These are phyloP conservation scores for Monosporozyma aquatica DNA, from an alignment of 805 yeast species.

Conservation along the genomic window DNA sequence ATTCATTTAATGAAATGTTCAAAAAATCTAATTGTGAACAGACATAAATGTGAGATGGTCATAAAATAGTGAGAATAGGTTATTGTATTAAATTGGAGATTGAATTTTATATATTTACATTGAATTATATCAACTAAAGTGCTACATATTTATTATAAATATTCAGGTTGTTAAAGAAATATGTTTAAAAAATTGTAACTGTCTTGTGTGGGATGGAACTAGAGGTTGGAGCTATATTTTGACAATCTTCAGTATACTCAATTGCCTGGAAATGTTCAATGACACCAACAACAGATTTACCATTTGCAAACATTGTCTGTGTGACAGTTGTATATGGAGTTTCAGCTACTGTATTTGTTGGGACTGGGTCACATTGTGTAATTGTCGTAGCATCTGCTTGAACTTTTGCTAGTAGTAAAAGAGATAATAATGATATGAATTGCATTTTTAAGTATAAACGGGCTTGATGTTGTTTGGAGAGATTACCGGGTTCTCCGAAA, in stretches of 20 bases:
- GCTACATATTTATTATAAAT: too few species aligned
- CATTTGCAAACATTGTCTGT: constrained; percentile 13
- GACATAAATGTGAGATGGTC: too few species aligned
- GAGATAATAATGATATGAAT: constrained; percentile 1
- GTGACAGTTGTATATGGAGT: constrained; percentile 21
- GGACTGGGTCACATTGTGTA: constrained; percentile 15
- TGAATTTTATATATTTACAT: too few species aligned
- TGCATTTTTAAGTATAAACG: not conserved
- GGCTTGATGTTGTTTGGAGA: too few species aligned
- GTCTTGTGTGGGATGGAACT: not conserved
- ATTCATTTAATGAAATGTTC: too few species aligned
- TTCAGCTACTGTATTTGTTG: constrained; percentile 17
- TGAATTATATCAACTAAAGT: too few species aligned
- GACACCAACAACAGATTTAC: constrained; percentile 14
- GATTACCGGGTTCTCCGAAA: too few species aligned
- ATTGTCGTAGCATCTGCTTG: constrained; percentile 2
- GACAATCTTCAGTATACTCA: constrained; percentile 20
- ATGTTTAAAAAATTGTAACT: not conserved
- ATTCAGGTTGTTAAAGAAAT: too few species aligned
- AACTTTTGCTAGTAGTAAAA: constrained; percentile 1
- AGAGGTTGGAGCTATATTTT: not conserved
- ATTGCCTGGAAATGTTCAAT: constrained; percentile 20
- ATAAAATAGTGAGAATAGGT: too few species aligned
- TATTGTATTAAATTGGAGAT: too few species aligned
- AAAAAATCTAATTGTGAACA: too few species aligned